Evolutionary conservation across 305 asterid species (phyloP), one percentile per base, ranked within the genome.

Genomic region (Plantago rigida): DNA sequence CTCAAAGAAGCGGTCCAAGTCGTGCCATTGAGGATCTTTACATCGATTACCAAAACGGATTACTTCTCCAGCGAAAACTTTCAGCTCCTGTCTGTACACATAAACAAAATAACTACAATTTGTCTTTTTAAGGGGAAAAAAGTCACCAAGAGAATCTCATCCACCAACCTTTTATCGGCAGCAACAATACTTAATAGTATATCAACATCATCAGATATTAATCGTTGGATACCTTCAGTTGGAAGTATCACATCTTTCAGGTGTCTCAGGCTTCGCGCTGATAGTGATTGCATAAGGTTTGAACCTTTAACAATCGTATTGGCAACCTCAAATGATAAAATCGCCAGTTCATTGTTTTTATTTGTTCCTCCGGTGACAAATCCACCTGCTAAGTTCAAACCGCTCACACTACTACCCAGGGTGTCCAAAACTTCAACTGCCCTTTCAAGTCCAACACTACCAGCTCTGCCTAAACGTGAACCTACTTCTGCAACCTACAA

Each of bases 11-110:
- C 82, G 84, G 74, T 81, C 87, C 85, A 88, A 80, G 75, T 86
- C 74, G 69, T 88, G 96, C 96, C 95, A 88, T 74, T 88, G 96
- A 71, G 95, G 77, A 76, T 86, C 95, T 78, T 84, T 88, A 78
- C 96, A 88, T 34, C 83, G 83, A 76, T 86, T 82, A 53, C 96
- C 96, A 70, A 88, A 88, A 51, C 96, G 94, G 60, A 88, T 79
- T 17, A 88, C 85, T 81, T 88, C 96, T 72, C 84, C 89, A 2
- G 84, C 57, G 59, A 88, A 86, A 67, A 86, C 69, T 69, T 80
- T 81, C 69, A 88, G 81, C 81, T 88, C 96, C 70, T 86, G 88
- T 77, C 96, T 88, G 74, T 44, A 46, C 15, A 34, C 51, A 61
- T 63, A 66, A 47, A 57, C 9, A 47, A 45, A 60, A 50, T 19